These are phyloP conservation scores for Aechmea fasciata DNA, from an alignment of 176 grass and related monocot genomes.

Conservation along the genomic window DNA sequence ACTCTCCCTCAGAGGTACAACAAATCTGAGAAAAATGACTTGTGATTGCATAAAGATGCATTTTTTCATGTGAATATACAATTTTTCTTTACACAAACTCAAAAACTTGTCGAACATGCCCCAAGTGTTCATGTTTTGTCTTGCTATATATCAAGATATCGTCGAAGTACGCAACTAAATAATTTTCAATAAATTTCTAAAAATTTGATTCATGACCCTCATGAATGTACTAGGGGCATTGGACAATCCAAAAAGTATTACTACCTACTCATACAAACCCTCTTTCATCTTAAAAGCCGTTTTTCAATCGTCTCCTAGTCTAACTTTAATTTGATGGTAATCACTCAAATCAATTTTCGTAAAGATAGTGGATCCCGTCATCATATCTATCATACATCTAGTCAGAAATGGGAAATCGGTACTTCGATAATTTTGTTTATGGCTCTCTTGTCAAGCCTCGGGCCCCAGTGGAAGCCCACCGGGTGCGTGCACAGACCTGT, in stretches of 20 bases:
- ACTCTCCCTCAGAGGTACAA: not conserved
- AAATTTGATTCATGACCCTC: conserved; percentile 9
- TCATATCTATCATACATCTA: conserved; percentile 4
- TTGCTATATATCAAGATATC: not conserved
- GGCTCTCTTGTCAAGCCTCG: not conserved
- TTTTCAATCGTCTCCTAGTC: conserved; percentile 7
- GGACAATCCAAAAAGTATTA: not conserved
- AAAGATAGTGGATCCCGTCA: not conserved
- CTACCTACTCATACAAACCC: not conserved
- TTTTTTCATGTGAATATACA: conserved; percentile 1
- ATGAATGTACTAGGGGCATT: conserved; percentile 15
- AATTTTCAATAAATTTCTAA: not conserved
- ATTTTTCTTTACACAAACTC: not conserved
- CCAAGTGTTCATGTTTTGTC: not conserved
- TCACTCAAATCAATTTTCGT: conserved; percentile 8
- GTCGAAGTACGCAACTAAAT: not conserved
- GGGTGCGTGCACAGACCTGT: too few relatives aligned
- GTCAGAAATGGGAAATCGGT: not conserved
- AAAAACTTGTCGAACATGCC: not conserved
- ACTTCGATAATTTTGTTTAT: conserved; percentile 4
- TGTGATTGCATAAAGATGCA: not conserved
- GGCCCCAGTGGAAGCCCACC: too few relatives aligned
- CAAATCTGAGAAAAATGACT: not conserved
- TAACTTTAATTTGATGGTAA: conserved; percentile 11
- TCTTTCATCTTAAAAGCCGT: conserved; percentile 12